These are phyloP conservation scores for Backusella westeae DNA, from an alignment of 192 early-diverging fungal species.

Conservation along the genomic window DNA sequence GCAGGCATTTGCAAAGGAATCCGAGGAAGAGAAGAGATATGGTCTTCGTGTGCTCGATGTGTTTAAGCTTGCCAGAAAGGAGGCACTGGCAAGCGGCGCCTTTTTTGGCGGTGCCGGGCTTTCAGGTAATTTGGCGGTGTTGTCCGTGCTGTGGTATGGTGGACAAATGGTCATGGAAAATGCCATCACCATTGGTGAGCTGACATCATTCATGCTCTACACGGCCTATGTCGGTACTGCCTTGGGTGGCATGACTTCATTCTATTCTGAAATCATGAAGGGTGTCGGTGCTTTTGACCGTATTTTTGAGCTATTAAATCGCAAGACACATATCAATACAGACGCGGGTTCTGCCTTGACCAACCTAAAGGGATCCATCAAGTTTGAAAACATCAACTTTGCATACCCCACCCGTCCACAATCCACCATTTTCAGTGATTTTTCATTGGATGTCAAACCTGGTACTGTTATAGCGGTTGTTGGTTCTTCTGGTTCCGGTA, in stretches of 20 bases:
- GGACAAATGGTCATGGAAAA: constrained; percentile 61
- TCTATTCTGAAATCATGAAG: constrained; percentile 75
- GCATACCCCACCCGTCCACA: constrained; percentile 65
- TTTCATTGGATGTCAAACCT: constrained; percentile 52
- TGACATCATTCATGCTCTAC: constrained; percentile 67
- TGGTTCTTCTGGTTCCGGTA: constrained; percentile 62
- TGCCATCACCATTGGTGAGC: constrained; percentile 61
- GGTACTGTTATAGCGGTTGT: constrained; percentile 55
- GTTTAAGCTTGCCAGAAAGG: constrained; percentile 28
- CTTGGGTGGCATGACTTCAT: constrained; percentile 54
- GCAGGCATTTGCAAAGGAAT: constrained; percentile 65
- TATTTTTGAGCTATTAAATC: constrained; percentile 58
- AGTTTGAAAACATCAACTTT: constrained; percentile 60
- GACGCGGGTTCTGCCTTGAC: constrained; percentile 17
- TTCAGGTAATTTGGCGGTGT: constrained; percentile 59
- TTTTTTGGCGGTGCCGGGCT: constrained; percentile 66
- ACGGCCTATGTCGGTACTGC: constrained; percentile 64
- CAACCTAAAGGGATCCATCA: constrained; percentile 43
- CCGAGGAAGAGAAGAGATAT: constrained; percentile 46
- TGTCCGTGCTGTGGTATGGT: constrained; percentile 64
- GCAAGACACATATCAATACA: constrained; percentile 28
- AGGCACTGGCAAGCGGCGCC: constrained; percentile 54
- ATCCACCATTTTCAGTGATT: constrained; percentile 48
- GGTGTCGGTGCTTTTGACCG: constrained; percentile 62
- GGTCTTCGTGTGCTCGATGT: constrained; percentile 36